A percentile compares a stretch with the other conserved stretches of the same genome.
phyloP scores from a whole-genome alignment of 2,329 filamentous ascomycete genomes.

The Phaeosphaeria sp. region DNA sequence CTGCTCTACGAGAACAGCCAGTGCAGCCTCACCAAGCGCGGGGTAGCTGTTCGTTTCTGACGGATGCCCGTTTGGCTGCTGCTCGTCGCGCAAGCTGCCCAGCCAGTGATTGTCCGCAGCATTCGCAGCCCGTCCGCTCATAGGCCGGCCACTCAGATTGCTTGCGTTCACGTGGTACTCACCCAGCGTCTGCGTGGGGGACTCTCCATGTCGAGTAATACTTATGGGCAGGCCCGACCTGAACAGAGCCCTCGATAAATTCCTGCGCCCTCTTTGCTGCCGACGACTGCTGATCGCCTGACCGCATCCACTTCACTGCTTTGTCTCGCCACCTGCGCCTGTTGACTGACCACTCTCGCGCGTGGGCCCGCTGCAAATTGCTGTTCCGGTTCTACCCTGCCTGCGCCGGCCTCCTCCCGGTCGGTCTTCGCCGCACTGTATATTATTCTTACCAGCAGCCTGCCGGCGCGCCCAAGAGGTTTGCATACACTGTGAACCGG shows the following conservation, averaged over 20 bases:
- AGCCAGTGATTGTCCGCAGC: conserved; percentile 17
- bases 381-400: conserved; percentile 32
- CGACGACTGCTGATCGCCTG: conserved; percentile 2
- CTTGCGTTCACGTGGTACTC: conserved; percentile 1
- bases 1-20: not conserved
- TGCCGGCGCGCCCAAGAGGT: conserved; percentile 32
- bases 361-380: conserved; percentile 5
- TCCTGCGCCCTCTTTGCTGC: not conserved
- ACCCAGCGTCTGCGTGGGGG: conserved; percentile 3
- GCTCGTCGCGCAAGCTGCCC: conserved; percentile 2
- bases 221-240: not conserved
- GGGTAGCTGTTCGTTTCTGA: not conserved
- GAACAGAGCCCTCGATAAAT: conserved; percentile 1
- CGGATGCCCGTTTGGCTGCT: not conserved
- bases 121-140: conserved; percentile 21
- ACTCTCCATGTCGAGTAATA: not conserved
- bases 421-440: conserved; percentile 38
- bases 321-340: conserved; percentile 2
- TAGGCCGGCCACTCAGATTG: conserved; percentile 9
- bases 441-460: conserved; percentile 33
- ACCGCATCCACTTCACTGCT: not conserved
- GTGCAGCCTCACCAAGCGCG: not conserved
- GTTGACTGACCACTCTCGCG: conserved; percentile 1
- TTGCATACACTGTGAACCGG: conserved; percentile 43
- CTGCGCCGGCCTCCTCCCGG: conserved; percentile 21